Base-by-base conservation (phyloP, 208 protist species). In the Leishmania lainsoni region DNA sequence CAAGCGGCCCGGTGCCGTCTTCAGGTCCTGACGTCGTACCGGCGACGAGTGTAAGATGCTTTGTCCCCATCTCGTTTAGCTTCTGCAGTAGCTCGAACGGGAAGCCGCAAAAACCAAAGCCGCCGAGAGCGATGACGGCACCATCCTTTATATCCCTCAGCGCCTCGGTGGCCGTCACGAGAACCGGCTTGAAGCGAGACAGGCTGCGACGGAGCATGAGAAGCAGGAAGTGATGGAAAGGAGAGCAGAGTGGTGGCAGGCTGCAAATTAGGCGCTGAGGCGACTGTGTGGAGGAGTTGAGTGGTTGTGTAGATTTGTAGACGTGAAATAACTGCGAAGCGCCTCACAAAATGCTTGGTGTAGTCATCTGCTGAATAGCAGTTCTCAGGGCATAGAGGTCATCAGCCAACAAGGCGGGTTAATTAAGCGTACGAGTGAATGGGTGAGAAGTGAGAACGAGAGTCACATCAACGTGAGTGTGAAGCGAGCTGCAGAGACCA, bases 51-150 rank as follows among this genome's bases (percentile, higher is more conserved):
- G 94, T 98, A 14, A 99, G 90, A 65, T 98, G 79, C 51, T 95
- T 95, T 2, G 79, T 79, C 5, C 84, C 84, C 3, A 4, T 77
- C 20, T 78, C 75, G 56, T 90, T 80, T 14, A 99, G 52, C n/a
- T 87, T 97, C 39, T 75, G 70, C 56, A 98, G 94, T 4, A 98
- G 89, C 39, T 92, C 91, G 76, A 98, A 93, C 48, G 97, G 93
- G 26, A 97, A 93, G 54, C 97, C 98, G 81, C 93, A 98, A 5
- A 99, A 66, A 9, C 97, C 96, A 87, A 99, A 99, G 63, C 97
- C 98, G 69, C 97, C 93, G 39, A 96, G 80, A 1, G 96, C 83
- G 42, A 91, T 83, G 2, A 80, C 90, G 16, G 90, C 85, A 16
- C 90, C 91, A 35, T 90, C 74, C 14, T 20, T 6, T 0, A 96